Evolutionary conservation across 805 yeast genomes (phyloP).

Genomic region (Saccharomycopsis sp.): DNA sequence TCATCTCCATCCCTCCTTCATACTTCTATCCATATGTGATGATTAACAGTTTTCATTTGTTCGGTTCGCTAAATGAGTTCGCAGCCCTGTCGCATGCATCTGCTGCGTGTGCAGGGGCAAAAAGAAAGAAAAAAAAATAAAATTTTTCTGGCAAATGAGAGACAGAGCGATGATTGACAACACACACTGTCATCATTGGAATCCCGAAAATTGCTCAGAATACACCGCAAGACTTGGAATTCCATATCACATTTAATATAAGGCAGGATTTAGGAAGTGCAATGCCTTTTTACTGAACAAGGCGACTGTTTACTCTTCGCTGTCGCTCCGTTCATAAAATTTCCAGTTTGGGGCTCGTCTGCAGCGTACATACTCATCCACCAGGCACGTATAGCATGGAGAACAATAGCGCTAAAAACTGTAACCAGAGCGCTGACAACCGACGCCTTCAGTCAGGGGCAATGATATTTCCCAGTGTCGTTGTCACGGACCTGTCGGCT

Average conservation of each 20-base stretch:
- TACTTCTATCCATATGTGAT: too few relatives aligned
- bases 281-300: neutral
- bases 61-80: neutral
- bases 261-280: too few relatives aligned
- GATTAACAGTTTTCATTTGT: neutral
- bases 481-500: neutral
- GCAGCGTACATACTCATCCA: neutral
- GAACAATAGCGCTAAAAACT: neutral
- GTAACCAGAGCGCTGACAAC: neutral
- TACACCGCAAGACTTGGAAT: neutral
- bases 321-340: neutral
- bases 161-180: neutral
- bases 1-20: too few relatives aligned
- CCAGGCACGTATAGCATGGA: neutral
- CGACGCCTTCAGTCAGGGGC: neutral
- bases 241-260: neutral
- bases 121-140: too few relatives aligned
- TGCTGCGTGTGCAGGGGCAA: neutral
- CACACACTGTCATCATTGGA: neutral
- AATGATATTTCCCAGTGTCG: neutral
- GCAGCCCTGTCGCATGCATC: neutral
- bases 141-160: neutral
- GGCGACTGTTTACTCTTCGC: neutral
- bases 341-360: neutral
- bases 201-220: neutral